Conservation (phyloP, 257 asterid species). For the Ocimum tenuiflorum region DNA sequence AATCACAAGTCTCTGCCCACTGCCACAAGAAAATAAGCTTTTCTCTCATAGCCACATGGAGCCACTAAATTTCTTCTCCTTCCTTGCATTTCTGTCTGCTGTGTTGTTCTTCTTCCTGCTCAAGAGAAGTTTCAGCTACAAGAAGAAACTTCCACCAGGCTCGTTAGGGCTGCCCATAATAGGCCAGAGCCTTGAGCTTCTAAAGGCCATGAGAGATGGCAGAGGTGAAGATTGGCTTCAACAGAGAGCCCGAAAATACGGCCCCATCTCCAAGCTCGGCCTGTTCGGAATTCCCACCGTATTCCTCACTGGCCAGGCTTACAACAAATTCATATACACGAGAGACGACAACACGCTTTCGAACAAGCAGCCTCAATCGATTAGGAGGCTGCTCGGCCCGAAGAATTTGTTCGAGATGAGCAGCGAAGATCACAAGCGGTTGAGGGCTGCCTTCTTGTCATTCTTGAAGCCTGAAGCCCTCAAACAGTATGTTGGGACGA, state of each 20-base stretch:
- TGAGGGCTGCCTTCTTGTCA: neutral
- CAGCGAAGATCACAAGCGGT: neutral
- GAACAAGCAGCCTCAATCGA: neutral
- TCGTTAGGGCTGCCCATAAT: conserved; percentile 1
- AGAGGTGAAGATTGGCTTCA: conserved; percentile 2
- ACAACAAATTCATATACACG: conserved; percentile 5
- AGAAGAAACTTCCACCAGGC: neutral
- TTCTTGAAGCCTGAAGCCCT: neutral
- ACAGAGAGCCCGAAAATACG: neutral
- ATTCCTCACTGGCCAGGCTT: neutral
- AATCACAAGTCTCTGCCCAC: no score
- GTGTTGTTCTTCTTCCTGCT: neutral
- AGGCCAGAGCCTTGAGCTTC: neutral
- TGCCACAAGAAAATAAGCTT: no score
- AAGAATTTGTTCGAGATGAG: neutral
- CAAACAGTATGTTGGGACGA: neutral
- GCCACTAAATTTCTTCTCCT: neutral
- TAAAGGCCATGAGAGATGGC: conserved; percentile 1
- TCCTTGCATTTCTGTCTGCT: neutral
- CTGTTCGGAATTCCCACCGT: conserved; percentile 3
- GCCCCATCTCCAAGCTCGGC: neutral
- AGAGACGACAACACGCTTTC: neutral
- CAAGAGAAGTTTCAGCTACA: neutral
- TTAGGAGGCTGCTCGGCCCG: neutral
- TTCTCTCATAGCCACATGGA: neutral